A percentile compares a stretch with the other conserved stretches of the same genome.
Conservation (phyloP, 2,329 filamentous ascomycete species). For the Sporothrix brunneoviolacea region DNA sequence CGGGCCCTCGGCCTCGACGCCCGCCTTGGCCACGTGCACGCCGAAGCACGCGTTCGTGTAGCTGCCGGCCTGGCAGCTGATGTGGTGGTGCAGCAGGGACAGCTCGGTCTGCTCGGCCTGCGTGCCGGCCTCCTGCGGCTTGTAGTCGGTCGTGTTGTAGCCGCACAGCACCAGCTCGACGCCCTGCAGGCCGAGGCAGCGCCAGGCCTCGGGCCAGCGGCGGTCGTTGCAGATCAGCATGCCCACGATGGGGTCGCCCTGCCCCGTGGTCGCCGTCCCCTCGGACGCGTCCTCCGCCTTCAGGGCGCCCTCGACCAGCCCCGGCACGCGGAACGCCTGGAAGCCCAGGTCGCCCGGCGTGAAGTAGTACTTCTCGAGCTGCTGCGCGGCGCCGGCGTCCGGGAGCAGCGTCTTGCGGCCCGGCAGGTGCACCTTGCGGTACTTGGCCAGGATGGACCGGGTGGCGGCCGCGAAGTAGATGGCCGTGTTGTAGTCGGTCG, state of each 20-base stretch:
- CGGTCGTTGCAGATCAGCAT: slow-evolving; percentile 51
- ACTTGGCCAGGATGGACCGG: slow-evolving; percentile 40
- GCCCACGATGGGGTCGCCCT: slow-evolving; percentile 44
- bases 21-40: slow-evolving; percentile 40
- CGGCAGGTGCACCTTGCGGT: slow-evolving; percentile 49
- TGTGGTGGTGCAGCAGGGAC: slow-evolving; percentile 43
- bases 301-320: slow-evolving; percentile 31
- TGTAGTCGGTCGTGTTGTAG: slow-evolving; percentile 43
- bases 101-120: slow-evolving; percentile 36
- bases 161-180: slow-evolving; percentile 37
- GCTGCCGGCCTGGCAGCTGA: slow-evolving; percentile 43
- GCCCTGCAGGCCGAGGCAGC: slow-evolving; percentile 43
- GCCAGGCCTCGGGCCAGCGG: slow-evolving; percentile 46
- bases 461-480: slow-evolving; percentile 43
- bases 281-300: slow-evolving; percentile 31
- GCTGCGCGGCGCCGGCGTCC: slow-evolving; percentile 41
- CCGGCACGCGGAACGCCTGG: slow-evolving; percentile 44
- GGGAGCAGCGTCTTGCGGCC: slow-evolving; percentile 45
- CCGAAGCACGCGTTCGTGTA: slow-evolving; percentile 48
- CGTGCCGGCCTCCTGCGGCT: slow-evolving; percentile 32
- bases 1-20: slow-evolving; percentile 35
- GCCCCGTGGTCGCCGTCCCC: slow-evolving; percentile 19
- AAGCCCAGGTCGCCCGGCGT: slow-evolving; percentile 46
- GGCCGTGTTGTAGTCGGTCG: slow-evolving; percentile 41
- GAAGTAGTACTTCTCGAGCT: slow-evolving; percentile 52